Evolutionary conservation across 257 asterid species (phyloP).

Genomic region (Solanum ossicruentum): DNA sequence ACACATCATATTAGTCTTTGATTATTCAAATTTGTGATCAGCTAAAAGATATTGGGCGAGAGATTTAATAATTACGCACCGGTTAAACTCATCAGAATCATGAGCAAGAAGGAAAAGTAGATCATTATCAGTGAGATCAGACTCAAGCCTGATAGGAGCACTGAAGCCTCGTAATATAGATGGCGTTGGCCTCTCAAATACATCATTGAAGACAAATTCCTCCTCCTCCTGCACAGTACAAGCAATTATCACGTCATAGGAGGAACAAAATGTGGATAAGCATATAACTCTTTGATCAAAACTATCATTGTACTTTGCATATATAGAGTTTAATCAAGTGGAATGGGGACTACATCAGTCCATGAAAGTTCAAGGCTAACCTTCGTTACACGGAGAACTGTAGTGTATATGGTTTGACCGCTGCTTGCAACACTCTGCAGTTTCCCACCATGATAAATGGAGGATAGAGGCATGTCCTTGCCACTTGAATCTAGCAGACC

Average conservation of each 20-base stretch:
- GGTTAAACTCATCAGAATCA: conserved; percentile 79
- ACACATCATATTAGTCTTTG: neutral
- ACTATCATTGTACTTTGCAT: neutral
- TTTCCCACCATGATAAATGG: conserved; percentile 41
- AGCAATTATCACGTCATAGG: neutral
- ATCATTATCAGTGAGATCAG: conserved; percentile 65
- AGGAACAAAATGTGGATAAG: neutral
- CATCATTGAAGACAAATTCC: conserved; percentile 56
- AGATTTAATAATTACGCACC: conserved; percentile 25
- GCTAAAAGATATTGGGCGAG: neutral
- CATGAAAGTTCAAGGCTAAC: conserved; percentile 14
- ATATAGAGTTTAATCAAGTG: neutral
- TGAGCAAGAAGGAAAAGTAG: conserved; percentile 68
- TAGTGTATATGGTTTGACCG: conserved; percentile 31
- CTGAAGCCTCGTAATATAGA: conserved; percentile 73
- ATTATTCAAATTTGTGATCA: neutral
- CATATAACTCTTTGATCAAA: neutral
- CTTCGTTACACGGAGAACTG: conserved; percentile 62
- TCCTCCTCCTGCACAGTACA: conserved; percentile 46
- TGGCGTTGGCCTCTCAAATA: conserved; percentile 52
- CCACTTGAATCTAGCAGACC: conserved; percentile 67
- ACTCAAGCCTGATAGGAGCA: conserved; percentile 67
- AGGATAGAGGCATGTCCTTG: conserved; percentile 56
- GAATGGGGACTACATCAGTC: neutral
- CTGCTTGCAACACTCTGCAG: conserved; percentile 23